A percentile compares a stretch with the other conserved stretches of the same genome.
Conservation (phyloP, 805 yeast species). For the Scheffersomyces ergatensis region DNA sequence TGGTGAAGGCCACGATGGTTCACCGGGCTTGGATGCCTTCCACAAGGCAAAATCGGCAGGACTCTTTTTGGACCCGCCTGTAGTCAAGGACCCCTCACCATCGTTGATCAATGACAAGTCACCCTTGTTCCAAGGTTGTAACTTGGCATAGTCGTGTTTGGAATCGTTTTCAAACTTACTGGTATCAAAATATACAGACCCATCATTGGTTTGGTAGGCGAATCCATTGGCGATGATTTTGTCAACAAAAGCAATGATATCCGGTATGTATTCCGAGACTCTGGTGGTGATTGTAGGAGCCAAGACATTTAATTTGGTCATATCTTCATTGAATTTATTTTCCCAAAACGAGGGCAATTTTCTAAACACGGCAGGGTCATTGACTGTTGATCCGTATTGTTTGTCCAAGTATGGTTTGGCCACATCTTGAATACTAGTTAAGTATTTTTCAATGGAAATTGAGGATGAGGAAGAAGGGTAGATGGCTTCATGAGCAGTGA, state of each 20-base stretch:
- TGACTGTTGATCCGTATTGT: slow-evolving; percentile 69
- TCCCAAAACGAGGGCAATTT: slow-evolving; percentile 90
- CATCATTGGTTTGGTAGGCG: slow-evolving; percentile 81
- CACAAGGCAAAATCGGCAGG: slow-evolving; percentile 92
- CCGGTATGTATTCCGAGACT: slow-evolving; percentile 94
- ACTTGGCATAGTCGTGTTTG: slow-evolving; percentile 85
- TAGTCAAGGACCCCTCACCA: slow-evolving; percentile 86
- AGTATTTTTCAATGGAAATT: slow-evolving; percentile 33
- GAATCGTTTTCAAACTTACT: slow-evolving; percentile 68
- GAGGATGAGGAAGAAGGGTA: slow-evolving; percentile 13
- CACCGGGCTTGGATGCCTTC: slow-evolving; percentile 97
- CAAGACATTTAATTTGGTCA: slow-evolving; percentile 79
- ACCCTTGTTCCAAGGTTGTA: slow-evolving; percentile 98
- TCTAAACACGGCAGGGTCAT: slow-evolving; percentile 81
- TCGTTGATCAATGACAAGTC: slow-evolving; percentile 81
- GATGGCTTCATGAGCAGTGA: slow-evolving; percentile 49
- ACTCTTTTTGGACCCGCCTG: slow-evolving; percentile 60
- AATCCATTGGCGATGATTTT: slow-evolving; percentile 75
- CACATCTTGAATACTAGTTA: slow-evolving; percentile 65
- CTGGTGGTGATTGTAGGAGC: slow-evolving; percentile 87
- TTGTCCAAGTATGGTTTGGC: slow-evolving; percentile 71
- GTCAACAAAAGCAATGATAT: slow-evolving; percentile 77
- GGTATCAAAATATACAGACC: slow-evolving; percentile 96
- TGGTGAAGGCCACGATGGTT: slow-evolving; percentile 91
- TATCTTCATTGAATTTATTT: slow-evolving; percentile 75